These are phyloP conservation scores for Micractinium sp. DNA, from an alignment of 139 green algal species.

Conservation along the genomic window DNA sequence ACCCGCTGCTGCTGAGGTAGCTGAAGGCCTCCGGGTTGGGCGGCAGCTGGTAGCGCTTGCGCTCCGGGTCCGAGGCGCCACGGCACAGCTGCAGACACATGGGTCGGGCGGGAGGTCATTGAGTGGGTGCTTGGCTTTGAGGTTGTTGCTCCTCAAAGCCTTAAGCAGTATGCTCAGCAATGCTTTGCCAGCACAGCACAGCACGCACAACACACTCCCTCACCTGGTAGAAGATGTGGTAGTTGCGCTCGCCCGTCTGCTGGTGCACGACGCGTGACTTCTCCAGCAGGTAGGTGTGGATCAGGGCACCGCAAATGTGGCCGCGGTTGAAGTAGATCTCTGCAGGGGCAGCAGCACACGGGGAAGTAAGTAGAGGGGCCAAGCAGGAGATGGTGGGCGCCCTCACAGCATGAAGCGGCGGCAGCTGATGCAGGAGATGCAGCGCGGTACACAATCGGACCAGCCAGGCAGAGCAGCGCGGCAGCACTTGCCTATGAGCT, in stretches of 20 bases:
- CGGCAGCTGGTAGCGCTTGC: constrained; percentile 19
- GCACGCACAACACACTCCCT: constrained; percentile 18
- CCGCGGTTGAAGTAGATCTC: constrained; percentile 82
- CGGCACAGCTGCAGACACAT: constrained; percentile 68
- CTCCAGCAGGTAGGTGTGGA: constrained; percentile 95
- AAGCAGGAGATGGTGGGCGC: not conserved
- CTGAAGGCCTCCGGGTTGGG: constrained; percentile 52
- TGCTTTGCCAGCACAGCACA: not conserved
- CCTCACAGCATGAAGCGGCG: not conserved
- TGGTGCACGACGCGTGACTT: constrained; percentile 73
- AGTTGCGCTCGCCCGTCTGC: constrained; percentile 81
- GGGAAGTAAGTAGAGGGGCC: not conserved
- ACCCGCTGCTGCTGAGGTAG: constrained; percentile 69
- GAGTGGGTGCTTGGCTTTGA: not conserved
- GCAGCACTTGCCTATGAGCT: constrained; percentile 82
- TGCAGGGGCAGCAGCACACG: not conserved
- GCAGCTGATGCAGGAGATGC: not conserved
- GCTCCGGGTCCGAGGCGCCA: constrained; percentile 67
- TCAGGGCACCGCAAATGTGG: constrained; percentile 76
- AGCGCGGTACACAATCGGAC: not conserved
- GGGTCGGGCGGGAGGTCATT: not conserved
- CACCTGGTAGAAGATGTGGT: constrained; percentile 96
- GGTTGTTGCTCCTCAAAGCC: not conserved
- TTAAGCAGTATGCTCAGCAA: too few species aligned
- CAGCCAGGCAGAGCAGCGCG: constrained; percentile 19